Evolutionary conservation across 345 rosid genomes (phyloP).

Genomic region (Brassica juncea): DNA sequence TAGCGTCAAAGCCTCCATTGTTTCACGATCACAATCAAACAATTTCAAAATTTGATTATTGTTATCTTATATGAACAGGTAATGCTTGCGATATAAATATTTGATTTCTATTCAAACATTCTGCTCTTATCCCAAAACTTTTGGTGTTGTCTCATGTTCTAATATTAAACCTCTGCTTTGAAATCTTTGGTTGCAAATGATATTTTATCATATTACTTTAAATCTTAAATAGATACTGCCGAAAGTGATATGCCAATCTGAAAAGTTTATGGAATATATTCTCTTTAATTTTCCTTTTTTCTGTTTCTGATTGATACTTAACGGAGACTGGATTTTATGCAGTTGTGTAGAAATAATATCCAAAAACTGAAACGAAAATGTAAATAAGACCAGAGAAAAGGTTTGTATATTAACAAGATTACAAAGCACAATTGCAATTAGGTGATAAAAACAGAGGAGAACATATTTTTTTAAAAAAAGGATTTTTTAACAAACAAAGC

Average conservation of each 20-base stretch:
- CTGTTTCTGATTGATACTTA: not conserved
- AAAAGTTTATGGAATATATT: conserved; percentile 22
- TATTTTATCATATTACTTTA: too few species aligned
- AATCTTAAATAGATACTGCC: conserved; percentile 1
- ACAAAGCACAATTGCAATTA: conserved; percentile 27
- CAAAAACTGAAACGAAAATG: conserved; percentile 11
- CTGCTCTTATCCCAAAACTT: not conserved
- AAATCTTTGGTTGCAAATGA: not conserved
- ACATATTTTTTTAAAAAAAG: too few species aligned
- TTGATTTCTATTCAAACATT: not conserved
- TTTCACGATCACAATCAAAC: too few species aligned
- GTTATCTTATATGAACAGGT: not conserved
- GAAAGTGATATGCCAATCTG: conserved; percentile 5
- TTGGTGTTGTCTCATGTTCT: conserved; percentile 10
- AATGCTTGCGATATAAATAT: not conserved
- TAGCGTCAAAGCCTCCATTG: too few species aligned
- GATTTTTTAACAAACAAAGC: not conserved
- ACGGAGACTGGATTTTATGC: not conserved
- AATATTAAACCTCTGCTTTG: conserved; percentile 3
- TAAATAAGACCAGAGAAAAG: not conserved
- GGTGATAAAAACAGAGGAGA: not conserved
- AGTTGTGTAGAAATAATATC: not conserved
- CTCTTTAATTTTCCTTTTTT: conserved; percentile 6
- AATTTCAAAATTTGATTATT: too few species aligned
- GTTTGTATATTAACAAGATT: conserved; percentile 35